Evolutionary conservation across 176 grass and related monocot genomes (phyloP), one percentile per base, ranked within the genome.

Genomic region (Paspalum vaginatum): DNA sequence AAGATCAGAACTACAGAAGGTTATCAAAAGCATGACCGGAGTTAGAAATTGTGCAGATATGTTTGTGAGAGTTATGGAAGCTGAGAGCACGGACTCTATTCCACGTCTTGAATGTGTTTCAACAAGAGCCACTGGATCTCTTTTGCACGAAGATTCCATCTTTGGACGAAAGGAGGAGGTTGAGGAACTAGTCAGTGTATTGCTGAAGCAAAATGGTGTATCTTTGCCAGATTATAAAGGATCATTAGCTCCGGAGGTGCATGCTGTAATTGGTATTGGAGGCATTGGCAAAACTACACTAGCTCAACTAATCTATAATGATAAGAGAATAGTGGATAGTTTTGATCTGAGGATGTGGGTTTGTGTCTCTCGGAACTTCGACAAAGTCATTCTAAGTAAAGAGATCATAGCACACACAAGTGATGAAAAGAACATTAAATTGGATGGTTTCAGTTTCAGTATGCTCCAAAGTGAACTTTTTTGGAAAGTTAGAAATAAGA

Each of bases 271-370:
- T 68, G 86, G 86, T 12, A 7, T 53, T 11, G 86, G 75, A 9
- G 86, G 86, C 6, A 64, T 84, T 2, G 81, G 86, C 42, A 88
- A 84, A 61, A 79, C 81, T n/a, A 84, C 81, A 18, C 8, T 88
- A 17, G 81, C 76, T 47, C 87, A 70, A 38, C 41, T 59, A 0
- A 25, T 89, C 42, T 81, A 70, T n/a, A 89, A 84, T 4, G 47
- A 89, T 48, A 25, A 63, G 15, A 20, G 63, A 20, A 44, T 89
- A 9, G 17, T 10, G 7, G 24, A 70, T 9, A 1, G 18, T 38
- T 84, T 84, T 46, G 76, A 88, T 9, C 9, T 46, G 2, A 75
- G 38, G 77, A 80, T 84, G 61, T 88, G 87, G 87, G 53, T 88
- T 78, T 75, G 49, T 62, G 81, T 88, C 37, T 84, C 81, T 8